A percentile compares a stretch with the other conserved stretches of the same genome.
These are phyloP conservation scores for Fusarium drepaniforme DNA, from an alignment of 2,329 filamentous ascomycete genomes.

Conservation along the genomic window DNA sequence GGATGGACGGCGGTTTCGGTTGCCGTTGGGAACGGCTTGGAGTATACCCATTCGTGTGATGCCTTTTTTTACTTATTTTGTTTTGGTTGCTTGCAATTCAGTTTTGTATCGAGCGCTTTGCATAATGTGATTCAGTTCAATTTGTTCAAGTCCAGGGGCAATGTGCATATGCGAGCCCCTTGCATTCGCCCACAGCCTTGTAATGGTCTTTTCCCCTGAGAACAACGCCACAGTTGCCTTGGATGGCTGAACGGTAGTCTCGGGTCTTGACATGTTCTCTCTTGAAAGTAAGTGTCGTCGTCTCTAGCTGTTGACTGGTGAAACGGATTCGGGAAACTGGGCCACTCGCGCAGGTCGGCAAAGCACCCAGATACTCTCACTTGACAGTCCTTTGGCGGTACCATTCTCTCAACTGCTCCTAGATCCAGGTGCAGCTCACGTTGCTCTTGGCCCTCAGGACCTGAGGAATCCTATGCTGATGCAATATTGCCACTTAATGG, in stretches of 20 bases:
- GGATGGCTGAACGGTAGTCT: neutral
- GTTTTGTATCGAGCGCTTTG: neutral
- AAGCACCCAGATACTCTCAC: too few species aligned
- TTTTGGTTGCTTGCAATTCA: slow-evolving; percentile 18
- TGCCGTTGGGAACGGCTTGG: slow-evolving; percentile 27
- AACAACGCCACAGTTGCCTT: neutral
- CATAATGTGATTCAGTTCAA: neutral
- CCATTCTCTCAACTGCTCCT: too few species aligned
- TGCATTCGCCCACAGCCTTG: neutral
- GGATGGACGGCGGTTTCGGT: slow-evolving; percentile 22
- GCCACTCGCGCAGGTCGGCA: too few species aligned
- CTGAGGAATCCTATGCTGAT: too few species aligned
- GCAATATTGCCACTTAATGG: too few species aligned
- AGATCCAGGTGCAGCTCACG: too few species aligned
- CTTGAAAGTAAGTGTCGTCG: too few species aligned
- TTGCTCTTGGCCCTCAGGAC: too few species aligned
- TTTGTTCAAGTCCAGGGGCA: neutral
- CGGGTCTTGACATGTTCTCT: neutral
- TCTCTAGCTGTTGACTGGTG: too few species aligned
- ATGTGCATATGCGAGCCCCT: neutral
- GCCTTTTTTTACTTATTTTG: slow-evolving; percentile 28
- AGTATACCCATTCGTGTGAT: slow-evolving; percentile 44
- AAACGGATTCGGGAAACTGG: too few species aligned
- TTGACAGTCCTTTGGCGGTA: too few species aligned
- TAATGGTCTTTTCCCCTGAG: neutral